These are phyloP conservation scores for Pichia membranifaciens DNA, from an alignment of 805 yeast species.

Conservation along the genomic window DNA sequence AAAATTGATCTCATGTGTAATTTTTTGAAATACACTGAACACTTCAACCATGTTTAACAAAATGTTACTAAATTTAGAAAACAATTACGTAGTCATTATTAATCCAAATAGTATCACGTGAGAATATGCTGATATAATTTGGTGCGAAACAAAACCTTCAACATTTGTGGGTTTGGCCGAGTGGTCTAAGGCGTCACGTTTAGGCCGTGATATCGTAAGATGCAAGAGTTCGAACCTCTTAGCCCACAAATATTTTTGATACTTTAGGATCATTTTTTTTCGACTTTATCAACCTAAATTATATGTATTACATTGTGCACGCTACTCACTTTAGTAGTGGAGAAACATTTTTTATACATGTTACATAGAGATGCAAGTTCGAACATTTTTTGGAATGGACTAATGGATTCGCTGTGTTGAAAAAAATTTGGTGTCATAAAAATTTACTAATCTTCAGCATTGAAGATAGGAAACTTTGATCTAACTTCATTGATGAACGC, in stretches of 20 bases:
- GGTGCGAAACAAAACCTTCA: too few species aligned
- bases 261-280: not conserved
- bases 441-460: constrained; percentile 19
- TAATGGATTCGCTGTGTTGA: too few species aligned
- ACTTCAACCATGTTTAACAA: too few species aligned
- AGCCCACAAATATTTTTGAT: constrained; percentile 19
- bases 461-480: constrained; percentile 21
- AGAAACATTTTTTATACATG: too few species aligned
- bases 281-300: too few species aligned
- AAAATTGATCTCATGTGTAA: not conserved
- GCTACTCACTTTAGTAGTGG: too few species aligned
- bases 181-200: constrained; percentile 28
- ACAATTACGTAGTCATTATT: not conserved
- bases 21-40: not conserved
- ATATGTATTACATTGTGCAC: too few species aligned
- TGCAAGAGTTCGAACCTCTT: constrained; percentile 28
- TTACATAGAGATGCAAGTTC: too few species aligned
- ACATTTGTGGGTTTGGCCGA: constrained; percentile 25
- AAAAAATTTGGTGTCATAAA: too few species aligned
- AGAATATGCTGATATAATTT: not conserved
- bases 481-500: constrained; percentile 16
- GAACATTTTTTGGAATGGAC: too few species aligned
- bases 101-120: not conserved
- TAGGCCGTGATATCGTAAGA: constrained; percentile 26
- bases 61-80: not conserved